Conservation (phyloP, 305 asterid genomes). For the Withania somnifera region DNA sequence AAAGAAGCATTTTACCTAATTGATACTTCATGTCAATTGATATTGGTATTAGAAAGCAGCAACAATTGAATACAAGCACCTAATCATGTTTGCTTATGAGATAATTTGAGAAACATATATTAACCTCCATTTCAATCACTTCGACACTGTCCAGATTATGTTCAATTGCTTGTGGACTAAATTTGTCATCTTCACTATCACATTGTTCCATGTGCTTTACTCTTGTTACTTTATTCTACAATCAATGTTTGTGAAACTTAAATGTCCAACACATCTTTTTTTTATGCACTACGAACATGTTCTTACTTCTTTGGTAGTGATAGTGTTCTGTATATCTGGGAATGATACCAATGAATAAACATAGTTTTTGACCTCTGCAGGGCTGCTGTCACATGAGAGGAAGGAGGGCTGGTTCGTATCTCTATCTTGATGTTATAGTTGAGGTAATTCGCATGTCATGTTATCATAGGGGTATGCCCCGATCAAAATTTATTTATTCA, state of each 20-base stretch:
- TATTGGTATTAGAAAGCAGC: not conserved
- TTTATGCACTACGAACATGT: not conserved
- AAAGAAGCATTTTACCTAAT: not conserved
- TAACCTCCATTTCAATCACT: not conserved
- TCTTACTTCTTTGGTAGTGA: not conserved
- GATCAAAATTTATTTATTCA: not conserved
- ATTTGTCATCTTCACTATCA: not conserved
- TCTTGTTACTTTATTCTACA: not conserved
- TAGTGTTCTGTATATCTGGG: not conserved
- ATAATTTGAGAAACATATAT: not conserved
- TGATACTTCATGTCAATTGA: not conserved
- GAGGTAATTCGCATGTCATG: constrained; percentile 36
- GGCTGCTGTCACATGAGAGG: constrained; percentile 87
- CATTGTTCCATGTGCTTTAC: not conserved
- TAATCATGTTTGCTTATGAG: not conserved
- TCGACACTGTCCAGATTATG: not conserved
- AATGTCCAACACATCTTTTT: not conserved
- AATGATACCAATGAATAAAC: not conserved
- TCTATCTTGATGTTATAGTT: constrained; percentile 84
- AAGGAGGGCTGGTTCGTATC: constrained; percentile 86
- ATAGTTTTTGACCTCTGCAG: constrained; percentile 30
- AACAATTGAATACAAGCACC: not conserved
- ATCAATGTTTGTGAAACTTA: not conserved
- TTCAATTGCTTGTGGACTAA: not conserved
- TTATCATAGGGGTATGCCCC: not conserved